These are phyloP conservation scores for Yamadazyma takamatsuzukensis DNA, from an alignment of 805 yeast genomes.

Conservation along the genomic window DNA sequence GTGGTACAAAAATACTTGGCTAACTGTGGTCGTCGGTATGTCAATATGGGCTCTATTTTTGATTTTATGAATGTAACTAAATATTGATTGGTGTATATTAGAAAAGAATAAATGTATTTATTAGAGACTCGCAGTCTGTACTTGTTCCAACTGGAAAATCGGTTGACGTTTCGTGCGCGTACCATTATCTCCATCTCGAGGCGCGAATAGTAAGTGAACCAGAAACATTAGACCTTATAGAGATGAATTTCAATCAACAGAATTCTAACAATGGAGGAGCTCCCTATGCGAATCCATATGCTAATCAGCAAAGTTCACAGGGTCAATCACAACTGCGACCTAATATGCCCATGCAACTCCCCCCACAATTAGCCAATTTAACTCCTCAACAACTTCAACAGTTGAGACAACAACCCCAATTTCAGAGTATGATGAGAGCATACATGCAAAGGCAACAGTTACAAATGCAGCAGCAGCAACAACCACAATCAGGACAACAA, in stretches of 20 bases:
- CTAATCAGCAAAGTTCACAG: conserved; percentile 4
- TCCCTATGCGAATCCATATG: conserved; percentile 4
- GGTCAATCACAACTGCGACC: conserved; percentile 8
- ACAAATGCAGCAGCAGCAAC: conserved; percentile 12
- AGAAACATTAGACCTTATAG: too few species aligned
- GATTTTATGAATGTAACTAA: conserved; percentile 46
- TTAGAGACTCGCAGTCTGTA: too few species aligned
- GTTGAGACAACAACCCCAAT: conserved; percentile 40
- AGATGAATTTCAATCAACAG: conserved; percentile 14
- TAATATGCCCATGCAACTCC: conserved; percentile 13
- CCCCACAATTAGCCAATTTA: conserved; percentile 28
- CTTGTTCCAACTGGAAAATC: too few species aligned
- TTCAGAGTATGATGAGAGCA: conserved; percentile 36
- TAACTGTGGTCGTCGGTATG: conserved; percentile 86
- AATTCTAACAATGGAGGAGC: conserved; percentile 7
- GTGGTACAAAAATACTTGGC: conserved; percentile 70
- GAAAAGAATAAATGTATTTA: too few species aligned
- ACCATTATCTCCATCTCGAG: too few species aligned
- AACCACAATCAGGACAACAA: conserved; percentile 11
- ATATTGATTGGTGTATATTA: too few species aligned
- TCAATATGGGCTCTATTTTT: conserved; percentile 80
- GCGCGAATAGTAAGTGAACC: too few species aligned
- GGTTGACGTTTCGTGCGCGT: too few species aligned
- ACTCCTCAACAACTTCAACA: conserved; percentile 43
- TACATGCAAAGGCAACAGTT: conserved; percentile 34